These are phyloP conservation scores for Penicillium sp. DNA, from an alignment of 2,329 filamentous ascomycete genomes.

Conservation along the genomic window DNA sequence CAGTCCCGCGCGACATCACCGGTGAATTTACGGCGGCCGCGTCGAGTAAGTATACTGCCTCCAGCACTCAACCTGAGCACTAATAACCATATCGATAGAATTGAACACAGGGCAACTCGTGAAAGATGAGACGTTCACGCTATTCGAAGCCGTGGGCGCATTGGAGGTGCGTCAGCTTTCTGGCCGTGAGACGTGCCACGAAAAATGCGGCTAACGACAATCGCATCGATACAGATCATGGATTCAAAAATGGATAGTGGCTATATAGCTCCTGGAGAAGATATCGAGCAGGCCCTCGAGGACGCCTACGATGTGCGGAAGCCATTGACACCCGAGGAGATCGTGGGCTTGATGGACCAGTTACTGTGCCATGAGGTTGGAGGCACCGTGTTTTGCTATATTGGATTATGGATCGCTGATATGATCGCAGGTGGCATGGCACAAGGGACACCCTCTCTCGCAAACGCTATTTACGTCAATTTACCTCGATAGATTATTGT, in stretches of 20 bases:
- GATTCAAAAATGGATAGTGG: constrained; percentile 99
- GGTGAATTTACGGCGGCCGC: constrained; percentile 56
- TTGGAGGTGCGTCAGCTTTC: constrained; percentile 53
- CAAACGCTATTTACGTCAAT: constrained; percentile 93
- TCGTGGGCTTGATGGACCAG: constrained; percentile 92
- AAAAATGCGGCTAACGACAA: constrained; percentile 18
- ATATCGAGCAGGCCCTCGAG: constrained; percentile 62
- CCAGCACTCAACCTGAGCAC: neutral
- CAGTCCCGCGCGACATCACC: constrained; percentile 56
- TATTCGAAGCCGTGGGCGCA: constrained; percentile 89
- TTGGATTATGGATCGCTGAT: neutral
- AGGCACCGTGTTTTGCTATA: constrained; percentile 1
- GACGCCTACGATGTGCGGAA: constrained; percentile 75
- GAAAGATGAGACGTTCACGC: constrained; percentile 90
- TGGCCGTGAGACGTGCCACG: constrained; percentile 5
- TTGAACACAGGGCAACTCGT: constrained; percentile 79
- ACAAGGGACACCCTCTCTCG: constrained; percentile 90
- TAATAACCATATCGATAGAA: constrained; percentile 51
- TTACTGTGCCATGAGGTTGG: constrained; percentile 81
- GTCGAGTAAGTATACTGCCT: constrained; percentile 42
- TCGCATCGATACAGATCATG: constrained; percentile 72
- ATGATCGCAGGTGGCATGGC: constrained; percentile 79
- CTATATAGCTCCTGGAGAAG: constrained; percentile 72
- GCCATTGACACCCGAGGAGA: constrained; percentile 71
- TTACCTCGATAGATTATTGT: constrained; percentile 82